Evolutionary conservation across 2,329 filamentous ascomycete species (phyloP), one percentile per base, ranked within the genome.

Genomic region (Lomentospora prolificans): DNA sequence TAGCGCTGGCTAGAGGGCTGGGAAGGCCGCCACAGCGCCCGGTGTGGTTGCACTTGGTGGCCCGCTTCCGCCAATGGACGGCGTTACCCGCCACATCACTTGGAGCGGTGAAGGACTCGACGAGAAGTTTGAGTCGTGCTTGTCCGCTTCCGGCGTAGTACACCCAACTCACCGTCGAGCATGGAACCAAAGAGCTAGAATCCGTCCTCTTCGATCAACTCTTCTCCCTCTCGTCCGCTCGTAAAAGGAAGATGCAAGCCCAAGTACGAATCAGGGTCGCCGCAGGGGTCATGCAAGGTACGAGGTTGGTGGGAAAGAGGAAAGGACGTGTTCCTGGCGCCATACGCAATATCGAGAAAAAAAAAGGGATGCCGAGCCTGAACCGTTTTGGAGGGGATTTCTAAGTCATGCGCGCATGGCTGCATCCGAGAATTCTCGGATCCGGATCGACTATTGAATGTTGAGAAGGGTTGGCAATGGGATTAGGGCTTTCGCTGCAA

Each of bases 31-130:
- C 44, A 48, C 22, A 22, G 22, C 44, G 44, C 22, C 17, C 44
- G 22, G 22, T 41, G 44, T 25, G 17, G 17, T 48, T 48, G 44
- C 22, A 25, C 44, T 48, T 48, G 44, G 22, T 22, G 22, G 44
- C 44, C 44, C 44, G 44, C 44, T 48, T 25, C 44, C 44, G 44
- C 44, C 44, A 48, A 48, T 48, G 22, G 44, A 25, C 22, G 44
- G 44, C 36, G 36, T 17, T 17, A 6, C 36, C 36, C 36, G 36
- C 36, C 36, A 41, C 36, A 41, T 41, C 14, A n/a, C 36, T 17
- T 41, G n/a, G n/a, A 41, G 36, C 36, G 36, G 36, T 41, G 36
- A 41, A 41, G 36, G 36, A 17, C 36, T 17, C 36, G 44, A 48
- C 17, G 10, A 48, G 17, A 10, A 10, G 7, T 22, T 48, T 48